These are phyloP conservation scores for Boechera divaricarpa DNA, from an alignment of 345 rosid genomes.

Conservation along the genomic window DNA sequence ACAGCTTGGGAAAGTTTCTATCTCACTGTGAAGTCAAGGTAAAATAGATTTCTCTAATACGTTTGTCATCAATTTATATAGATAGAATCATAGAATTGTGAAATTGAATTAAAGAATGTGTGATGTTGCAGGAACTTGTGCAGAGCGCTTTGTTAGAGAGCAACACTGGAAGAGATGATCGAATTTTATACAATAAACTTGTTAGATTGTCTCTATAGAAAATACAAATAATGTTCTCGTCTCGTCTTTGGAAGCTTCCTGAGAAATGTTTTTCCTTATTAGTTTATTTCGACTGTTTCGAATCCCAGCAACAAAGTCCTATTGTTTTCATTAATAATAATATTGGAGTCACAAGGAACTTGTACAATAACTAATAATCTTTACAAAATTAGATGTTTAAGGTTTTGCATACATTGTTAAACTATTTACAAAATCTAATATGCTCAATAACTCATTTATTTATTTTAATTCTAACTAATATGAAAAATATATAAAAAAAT, in stretches of 20 bases:
- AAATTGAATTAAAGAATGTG: background rate
- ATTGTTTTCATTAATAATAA: background rate
- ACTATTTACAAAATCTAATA: too few relatives aligned
- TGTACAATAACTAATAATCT: too few relatives aligned
- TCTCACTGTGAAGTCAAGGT: constrained; percentile 94
- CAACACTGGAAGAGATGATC: constrained; percentile 95
- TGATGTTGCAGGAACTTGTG: constrained; percentile 75
- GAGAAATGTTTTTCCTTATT: background rate
- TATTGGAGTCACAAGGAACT: background rate
- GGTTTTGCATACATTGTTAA: too few relatives aligned
- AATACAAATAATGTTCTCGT: background rate
- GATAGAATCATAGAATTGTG: background rate
- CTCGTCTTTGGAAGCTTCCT: background rate
- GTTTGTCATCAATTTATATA: constrained; percentile 6
- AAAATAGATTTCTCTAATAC: constrained; percentile 5
- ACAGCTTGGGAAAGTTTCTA: constrained; percentile 82
- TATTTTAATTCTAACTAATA: too few relatives aligned
- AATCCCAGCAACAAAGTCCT: background rate
- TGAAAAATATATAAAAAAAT: too few relatives aligned
- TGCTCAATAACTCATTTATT: too few relatives aligned
- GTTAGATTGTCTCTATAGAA: constrained; percentile 58
- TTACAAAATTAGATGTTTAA: too few relatives aligned
- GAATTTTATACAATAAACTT: constrained; percentile 80
- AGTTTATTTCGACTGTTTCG: background rate
- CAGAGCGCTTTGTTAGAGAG: constrained; percentile 91